These are phyloP conservation scores for Ramularia endophylla DNA, from an alignment of 2,329 filamentous ascomycete genomes.

Conservation along the genomic window DNA sequence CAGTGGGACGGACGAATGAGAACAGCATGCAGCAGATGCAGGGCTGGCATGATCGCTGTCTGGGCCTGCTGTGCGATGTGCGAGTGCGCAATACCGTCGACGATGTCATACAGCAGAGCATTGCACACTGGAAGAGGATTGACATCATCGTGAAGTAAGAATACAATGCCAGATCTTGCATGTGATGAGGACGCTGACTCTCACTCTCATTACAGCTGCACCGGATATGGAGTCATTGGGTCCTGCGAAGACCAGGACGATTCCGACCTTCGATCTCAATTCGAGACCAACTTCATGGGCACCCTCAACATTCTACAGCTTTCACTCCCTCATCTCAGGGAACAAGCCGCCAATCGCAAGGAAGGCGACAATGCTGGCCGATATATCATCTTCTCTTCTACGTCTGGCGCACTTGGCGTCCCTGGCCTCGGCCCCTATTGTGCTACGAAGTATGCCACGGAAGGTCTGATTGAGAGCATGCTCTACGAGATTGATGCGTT, in stretches of 20 bases:
- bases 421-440: conserved; percentile 92
- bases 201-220: conserved; percentile 49
- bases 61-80: conserved; percentile 85
- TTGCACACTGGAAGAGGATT: conserved; percentile 65
- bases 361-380: conserved; percentile 50
- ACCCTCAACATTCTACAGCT: conserved; percentile 89
- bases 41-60: conserved; percentile 63
- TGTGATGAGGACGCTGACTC: not conserved
- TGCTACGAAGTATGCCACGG: conserved; percentile 94
- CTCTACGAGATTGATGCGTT: conserved; percentile 89
- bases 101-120: conserved; percentile 61
- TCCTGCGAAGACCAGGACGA: conserved; percentile 97
- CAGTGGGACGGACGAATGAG: conserved; percentile 78
- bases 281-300: conserved; percentile 97
- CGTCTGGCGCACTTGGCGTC: conserved; percentile 84
- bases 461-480: conserved; percentile 94
- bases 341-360: conserved; percentile 46
- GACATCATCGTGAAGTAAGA: conserved; percentile 76
- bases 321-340: conserved; percentile 79
- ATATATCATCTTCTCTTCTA: conserved; percentile 93
- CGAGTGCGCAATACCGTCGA: conserved; percentile 72
- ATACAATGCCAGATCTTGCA: not conserved
- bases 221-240: conserved; percentile 91
- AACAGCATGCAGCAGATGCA: conserved; percentile 67
- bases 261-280: conserved; percentile 89